These are phyloP conservation scores for Dactylorhiza incarnata DNA, from an alignment of 106 monocot species.

Conservation along the genomic window DNA sequence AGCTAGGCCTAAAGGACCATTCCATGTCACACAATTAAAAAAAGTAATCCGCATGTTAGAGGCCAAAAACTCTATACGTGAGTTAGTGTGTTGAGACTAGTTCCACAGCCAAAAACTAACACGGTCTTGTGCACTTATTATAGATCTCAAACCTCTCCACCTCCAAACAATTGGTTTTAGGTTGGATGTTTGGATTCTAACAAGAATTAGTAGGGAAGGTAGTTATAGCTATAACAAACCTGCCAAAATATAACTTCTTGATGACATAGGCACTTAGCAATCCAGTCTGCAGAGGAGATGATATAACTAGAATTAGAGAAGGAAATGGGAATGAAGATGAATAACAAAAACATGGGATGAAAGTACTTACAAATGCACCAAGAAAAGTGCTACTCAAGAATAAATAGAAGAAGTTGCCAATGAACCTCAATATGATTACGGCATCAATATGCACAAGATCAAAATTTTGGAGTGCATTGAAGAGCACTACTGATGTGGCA, in stretches of 20 bases:
- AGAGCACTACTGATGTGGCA: constrained; percentile 95
- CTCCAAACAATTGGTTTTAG: too few species aligned
- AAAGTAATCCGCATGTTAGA: too few species aligned
- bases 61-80: too few species aligned
- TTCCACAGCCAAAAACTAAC: too few species aligned
- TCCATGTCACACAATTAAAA: too few species aligned
- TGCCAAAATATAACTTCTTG: constrained; percentile 91
- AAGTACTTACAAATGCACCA: constrained; percentile 67
- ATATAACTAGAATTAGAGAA: constrained; percentile 2
- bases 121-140: too few species aligned
- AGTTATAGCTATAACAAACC: constrained; percentile 30
- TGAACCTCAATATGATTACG: constrained; percentile 34
- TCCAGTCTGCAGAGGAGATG: constrained; percentile 46
- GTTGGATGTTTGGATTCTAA: neutral
- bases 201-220: neutral
- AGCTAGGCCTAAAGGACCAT: too few species aligned
- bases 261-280: constrained; percentile 86
- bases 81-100: too few species aligned
- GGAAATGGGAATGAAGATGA: neutral
- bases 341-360: neutral
- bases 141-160: too few species aligned
- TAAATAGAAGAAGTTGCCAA: constrained; percentile 77
- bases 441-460: constrained; percentile 79
- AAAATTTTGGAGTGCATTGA: constrained; percentile 90
- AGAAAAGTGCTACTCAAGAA: constrained; percentile 85